A percentile compares a stretch with the other conserved stretches of the same genome.
Conservation (phyloP, 2,329 filamentous ascomycete genomes). For the Monosporascus sp. region DNA sequence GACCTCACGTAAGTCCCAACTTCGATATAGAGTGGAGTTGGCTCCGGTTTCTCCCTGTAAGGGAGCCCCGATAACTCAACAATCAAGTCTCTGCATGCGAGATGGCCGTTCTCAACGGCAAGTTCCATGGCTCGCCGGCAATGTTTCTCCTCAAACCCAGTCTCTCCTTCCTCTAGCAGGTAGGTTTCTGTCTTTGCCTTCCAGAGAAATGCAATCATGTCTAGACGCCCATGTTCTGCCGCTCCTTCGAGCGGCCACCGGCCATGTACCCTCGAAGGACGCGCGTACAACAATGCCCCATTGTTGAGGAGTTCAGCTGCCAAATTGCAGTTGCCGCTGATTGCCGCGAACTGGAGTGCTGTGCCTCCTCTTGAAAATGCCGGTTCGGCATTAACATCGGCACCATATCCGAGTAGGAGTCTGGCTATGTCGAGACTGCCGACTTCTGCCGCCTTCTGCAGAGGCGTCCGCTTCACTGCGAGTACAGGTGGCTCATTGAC, state of each 20-base stretch:
- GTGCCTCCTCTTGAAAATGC: slow-evolving; percentile 7
- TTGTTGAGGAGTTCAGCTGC: slow-evolving; percentile 5
- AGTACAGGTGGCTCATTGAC: slow-evolving; percentile 8
- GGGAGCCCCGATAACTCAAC: not conserved
- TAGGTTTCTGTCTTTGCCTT: not conserved
- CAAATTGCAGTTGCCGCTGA: slow-evolving; percentile 13
- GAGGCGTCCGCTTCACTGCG: slow-evolving; percentile 8
- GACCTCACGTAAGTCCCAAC: no score
- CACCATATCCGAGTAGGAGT: slow-evolving; percentile 10
- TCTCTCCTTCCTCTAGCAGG: not conserved
- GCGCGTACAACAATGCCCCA: slow-evolving; percentile 2
- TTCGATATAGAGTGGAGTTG: no score
- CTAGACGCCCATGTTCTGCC: slow-evolving; percentile 11
- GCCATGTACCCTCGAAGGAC: slow-evolving; percentile 6
- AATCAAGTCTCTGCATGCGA: slow-evolving; percentile 8
- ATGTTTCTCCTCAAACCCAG: slow-evolving; percentile 4
- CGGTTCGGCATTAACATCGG: slow-evolving; percentile 10
- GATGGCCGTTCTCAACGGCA: slow-evolving; percentile 7
- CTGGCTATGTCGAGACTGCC: slow-evolving; percentile 11
- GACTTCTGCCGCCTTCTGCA: slow-evolving; percentile 13
- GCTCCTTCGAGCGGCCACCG: slow-evolving; percentile 15
- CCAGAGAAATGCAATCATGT: slow-evolving; percentile 14
- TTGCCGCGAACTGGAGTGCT: slow-evolving; percentile 15
- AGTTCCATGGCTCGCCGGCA: slow-evolving; percentile 10
- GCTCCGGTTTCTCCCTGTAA: no score